Percentiles rank a stretch among this genome's conserved stretches.
Evolutionary conservation across 768 basidiomycete species (phyloP).

Genomic region (Macrocybe gigantea): DNA sequence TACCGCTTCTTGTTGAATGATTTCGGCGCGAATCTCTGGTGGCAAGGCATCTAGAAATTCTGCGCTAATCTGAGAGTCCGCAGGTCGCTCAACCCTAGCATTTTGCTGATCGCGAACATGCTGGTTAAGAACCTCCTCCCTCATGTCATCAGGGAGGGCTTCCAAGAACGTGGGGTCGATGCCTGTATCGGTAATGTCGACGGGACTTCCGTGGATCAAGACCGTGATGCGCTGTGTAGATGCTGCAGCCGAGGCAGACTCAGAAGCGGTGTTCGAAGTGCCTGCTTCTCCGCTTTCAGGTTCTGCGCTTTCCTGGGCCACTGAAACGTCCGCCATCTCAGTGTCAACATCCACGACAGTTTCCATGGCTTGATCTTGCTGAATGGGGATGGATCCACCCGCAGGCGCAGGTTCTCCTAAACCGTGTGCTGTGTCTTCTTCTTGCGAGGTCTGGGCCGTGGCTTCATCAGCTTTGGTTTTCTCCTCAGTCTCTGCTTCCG

Average conservation of each 20-base stretch:
- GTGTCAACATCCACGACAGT: conserved; percentile 26
- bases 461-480: conserved; percentile 34
- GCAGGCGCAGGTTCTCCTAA: conserved; percentile 11
- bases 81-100: conserved; percentile 64
- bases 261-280: conserved; percentile 11
- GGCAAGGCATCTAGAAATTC: conserved; percentile 97
- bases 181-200: conserved; percentile 98
- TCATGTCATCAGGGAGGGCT: conserved; percentile 97
- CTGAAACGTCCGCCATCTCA: conserved; percentile 44
- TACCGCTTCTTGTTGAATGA: conserved; percentile 89
- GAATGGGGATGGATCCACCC: no score
- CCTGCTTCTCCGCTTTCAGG: conserved; percentile 11
- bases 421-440: conserved; percentile 22
- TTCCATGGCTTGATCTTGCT: conserved; percentile 26
- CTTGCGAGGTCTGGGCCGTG: conserved; percentile 25
- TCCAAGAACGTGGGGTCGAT: conserved; percentile 98
- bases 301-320: conserved; percentile 1
- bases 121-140: conserved; percentile 96
- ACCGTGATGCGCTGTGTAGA: conserved; percentile 73
- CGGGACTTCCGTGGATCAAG: conserved; percentile 83
- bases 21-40: conserved; percentile 93
- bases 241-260: conserved; percentile 18
- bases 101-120: conserved; percentile 91
- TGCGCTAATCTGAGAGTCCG: conserved; percentile 84
- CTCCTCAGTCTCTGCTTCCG: conserved; percentile 19